A percentile compares a stretch with the other conserved stretches of the same genome.
These are phyloP conservation scores for Boletus reticuloceps DNA, from an alignment of 768 basidiomycete genomes.

Conservation along the genomic window DNA sequence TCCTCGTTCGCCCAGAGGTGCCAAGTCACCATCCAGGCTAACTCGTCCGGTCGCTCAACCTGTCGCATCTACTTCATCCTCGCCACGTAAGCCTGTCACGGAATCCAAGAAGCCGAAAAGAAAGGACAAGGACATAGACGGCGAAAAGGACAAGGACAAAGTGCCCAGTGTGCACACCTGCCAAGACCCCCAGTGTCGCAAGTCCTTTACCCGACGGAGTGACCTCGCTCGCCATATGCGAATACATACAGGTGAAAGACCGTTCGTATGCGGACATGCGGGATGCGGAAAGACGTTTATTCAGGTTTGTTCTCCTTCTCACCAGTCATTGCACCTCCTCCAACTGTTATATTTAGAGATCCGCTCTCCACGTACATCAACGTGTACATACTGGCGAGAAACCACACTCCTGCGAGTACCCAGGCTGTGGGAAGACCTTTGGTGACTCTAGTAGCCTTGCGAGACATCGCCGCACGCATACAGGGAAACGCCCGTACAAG, in stretches of 20 bases:
- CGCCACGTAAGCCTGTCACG: slow-evolving; percentile 19
- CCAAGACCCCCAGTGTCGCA: slow-evolving; percentile 70
- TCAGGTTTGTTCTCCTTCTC: slow-evolving; percentile 52
- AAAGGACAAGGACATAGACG: slow-evolving; percentile 24
- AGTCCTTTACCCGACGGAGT: slow-evolving; percentile 79
- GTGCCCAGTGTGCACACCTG: slow-evolving; percentile 57
- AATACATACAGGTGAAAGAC: slow-evolving; percentile 89
- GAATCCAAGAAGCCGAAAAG: slow-evolving; percentile 28
- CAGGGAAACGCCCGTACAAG: slow-evolving; percentile 82
- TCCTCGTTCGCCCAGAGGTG: slow-evolving; percentile 19
- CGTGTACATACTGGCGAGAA: slow-evolving; percentile 93
- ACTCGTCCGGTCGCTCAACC: slow-evolving; percentile 36
- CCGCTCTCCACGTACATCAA: slow-evolving; percentile 83
- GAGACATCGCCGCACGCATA: slow-evolving; percentile 86
- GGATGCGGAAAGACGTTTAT: slow-evolving; percentile 91
- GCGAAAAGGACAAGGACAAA: slow-evolving; percentile 42
- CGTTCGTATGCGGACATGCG: slow-evolving; percentile 67
- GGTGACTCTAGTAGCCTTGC: slow-evolving; percentile 91
- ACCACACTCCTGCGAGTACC: slow-evolving; percentile 88
- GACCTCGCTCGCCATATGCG: slow-evolving; percentile 84
- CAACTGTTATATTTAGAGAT: slow-evolving; percentile 54
- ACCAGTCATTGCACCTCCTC: not conserved
- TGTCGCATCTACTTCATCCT: slow-evolving; percentile 53
- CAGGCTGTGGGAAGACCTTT: slow-evolving; percentile 83
- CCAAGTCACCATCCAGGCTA: slow-evolving; percentile 38